Base-by-base conservation (phyloP, 306 rosid genomes). In the Pueraria montana region DNA sequence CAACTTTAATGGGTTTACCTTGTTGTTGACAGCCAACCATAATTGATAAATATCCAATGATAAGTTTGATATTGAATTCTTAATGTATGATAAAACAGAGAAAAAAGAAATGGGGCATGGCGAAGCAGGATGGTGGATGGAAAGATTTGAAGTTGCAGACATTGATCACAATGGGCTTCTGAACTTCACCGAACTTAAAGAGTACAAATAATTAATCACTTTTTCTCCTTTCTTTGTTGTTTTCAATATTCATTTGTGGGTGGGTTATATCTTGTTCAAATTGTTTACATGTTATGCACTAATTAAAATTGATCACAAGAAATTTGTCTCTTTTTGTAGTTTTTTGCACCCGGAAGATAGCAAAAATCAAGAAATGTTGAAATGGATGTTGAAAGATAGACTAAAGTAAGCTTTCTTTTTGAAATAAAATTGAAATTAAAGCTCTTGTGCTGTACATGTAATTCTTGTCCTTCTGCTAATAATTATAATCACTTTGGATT, bases 81-180 rank as follows among this genome's bases (percentile, higher is more conserved):
- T n/a, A 49, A 2, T 26, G 17, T 61, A 12, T 24, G 42, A 2
- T 56, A 20, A 56, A 86, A 82, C 87, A 92, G 98, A 80, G 77
- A 86, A 67, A 38, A 88, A 84, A 20, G 88, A 73, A 26, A 86
- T 67, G 91, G 83, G 40, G 32, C 87, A 94, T 79, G 97, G 92
- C 42, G 95, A 87, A 83, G 92, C 97, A 81, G 97, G 95, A 68
- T 94, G 98, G 97, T 93, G 95, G 97, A 88, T 72, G 78, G 86
- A 84, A 80, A 90, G 64, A 80, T 91, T 94, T 86, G 73, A 80
- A 4, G 79, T 77, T 59, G 95, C 97, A 0, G 98, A 94, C 32
- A 26, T 14, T 53, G 92, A 94, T 85, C 78, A 49, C 20, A 82
- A 89, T 69, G 95, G 90, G 2, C 75, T 75, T 34, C 89, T 94